Base-by-base conservation (phyloP, 83 land plant species). In the Isoetes engelmannii region DNA sequence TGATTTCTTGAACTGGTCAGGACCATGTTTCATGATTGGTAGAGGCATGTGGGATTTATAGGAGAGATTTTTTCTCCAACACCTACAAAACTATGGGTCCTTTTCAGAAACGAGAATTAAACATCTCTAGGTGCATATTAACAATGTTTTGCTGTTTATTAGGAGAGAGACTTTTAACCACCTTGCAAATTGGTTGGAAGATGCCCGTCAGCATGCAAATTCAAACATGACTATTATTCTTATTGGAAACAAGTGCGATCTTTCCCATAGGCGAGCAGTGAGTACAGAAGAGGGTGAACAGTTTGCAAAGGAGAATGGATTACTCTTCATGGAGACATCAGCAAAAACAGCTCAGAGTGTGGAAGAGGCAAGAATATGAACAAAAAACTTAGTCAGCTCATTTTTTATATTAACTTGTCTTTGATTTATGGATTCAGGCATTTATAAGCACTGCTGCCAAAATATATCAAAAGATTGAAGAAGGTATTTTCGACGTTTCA, bases 391-490 rank as follows among this genome's bases (percentile, higher is more conserved):
- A 28, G 0, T 28, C 37, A 28, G 37, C 37, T 28, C 37, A 28
- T 28, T 28, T 28, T 28, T 28, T 2, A 28, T 28, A 28, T 28
- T 28, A 2, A 28, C 37, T 28, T 28, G 37, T 28, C 37, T 28
- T 28, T 28, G 37, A 28, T 28, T 28, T 5, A 17, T 41, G 4
- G 48, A 15, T 13, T n/a, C 44, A 63, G 65, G 65, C 65, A 17
- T 63, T 63, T 63, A 63, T 63, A 8, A 15, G 45, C n/a, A 63
- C 65, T 7, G 65, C 65, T 0, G 47, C 6, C 43, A 63, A 63
- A 47, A 63, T 63, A 18, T 63, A 21, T 42, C 47, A 21, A 63
- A 63, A 63, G 44, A 63, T 63, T 21, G 44, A 63, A 63, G 65
- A 63, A n/a, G 65, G 65, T 9, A 37, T 63, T 44, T 17, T 63